Evolutionary conservation across 805 yeast species (phyloP).

Genomic region (Zygoascus tannicola): DNA sequence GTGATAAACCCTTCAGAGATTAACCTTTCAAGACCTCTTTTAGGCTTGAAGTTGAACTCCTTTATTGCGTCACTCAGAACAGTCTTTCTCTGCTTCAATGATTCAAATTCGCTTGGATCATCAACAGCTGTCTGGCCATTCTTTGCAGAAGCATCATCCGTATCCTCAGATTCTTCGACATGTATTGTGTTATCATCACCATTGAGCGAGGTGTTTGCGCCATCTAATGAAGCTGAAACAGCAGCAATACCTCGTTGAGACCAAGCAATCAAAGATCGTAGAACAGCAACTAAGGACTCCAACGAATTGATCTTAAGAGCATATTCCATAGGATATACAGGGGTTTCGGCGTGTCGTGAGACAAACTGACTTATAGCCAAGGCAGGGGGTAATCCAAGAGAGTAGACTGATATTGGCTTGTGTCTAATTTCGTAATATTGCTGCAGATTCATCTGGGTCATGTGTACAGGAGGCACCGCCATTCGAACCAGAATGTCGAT

Average conservation of each 20-base stretch:
- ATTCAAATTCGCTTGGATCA: slow-evolving; percentile 79
- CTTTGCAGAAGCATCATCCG: slow-evolving; percentile 1
- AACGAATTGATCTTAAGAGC: slow-evolving; percentile 77
- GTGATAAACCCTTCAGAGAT: slow-evolving; percentile 54
- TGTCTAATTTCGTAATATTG: slow-evolving; percentile 41
- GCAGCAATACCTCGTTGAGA: slow-evolving; percentile 53
- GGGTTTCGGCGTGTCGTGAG: slow-evolving; percentile 26
- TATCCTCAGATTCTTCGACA: slow-evolving; percentile 1
- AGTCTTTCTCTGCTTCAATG: slow-evolving; percentile 71
- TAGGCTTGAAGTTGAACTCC: slow-evolving; percentile 77
- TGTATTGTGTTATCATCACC: slow-evolving; percentile 4
- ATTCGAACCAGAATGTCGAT: slow-evolving; percentile 65
- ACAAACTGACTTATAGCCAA: slow-evolving; percentile 48
- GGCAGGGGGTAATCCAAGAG: slow-evolving; percentile 63
- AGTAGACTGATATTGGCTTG: slow-evolving; percentile 62
- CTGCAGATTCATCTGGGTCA: slow-evolving; percentile 57
- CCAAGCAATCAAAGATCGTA: slow-evolving; percentile 79
- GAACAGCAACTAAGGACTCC: slow-evolving; percentile 68
- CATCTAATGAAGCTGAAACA: slow-evolving; percentile 12
- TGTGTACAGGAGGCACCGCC: slow-evolving; percentile 64
- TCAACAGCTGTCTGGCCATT: slow-evolving; percentile 31
- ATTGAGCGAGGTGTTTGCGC: slow-evolving; percentile 11
- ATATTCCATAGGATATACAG: slow-evolving; percentile 56
- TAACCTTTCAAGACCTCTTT: slow-evolving; percentile 61
- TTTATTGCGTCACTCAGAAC: slow-evolving; percentile 68